Conservation (phyloP, 2,329 filamentous ascomycete species). For the Elsinoe batatas region DNA sequence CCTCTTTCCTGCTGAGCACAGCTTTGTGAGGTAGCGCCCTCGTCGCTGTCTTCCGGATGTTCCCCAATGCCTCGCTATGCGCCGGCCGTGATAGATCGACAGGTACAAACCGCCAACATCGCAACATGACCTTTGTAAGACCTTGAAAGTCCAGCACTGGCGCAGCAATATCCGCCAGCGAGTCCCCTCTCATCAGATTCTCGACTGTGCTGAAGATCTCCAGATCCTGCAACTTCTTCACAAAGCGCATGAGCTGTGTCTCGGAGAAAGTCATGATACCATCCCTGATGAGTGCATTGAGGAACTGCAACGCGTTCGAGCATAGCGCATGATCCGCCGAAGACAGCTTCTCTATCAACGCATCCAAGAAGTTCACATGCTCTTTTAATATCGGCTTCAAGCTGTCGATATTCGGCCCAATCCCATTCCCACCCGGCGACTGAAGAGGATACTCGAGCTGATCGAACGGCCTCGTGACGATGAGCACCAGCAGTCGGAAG, state of each 20-base stretch:
- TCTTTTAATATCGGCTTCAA: slow-evolving; percentile 84
- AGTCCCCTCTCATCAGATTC: slow-evolving; percentile 85
- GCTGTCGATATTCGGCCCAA: slow-evolving; percentile 43
- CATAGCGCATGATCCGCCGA: slow-evolving; percentile 93
- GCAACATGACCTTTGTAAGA: slow-evolving; percentile 73
- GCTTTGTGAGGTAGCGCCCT: slow-evolving; percentile 4
- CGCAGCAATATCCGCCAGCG: slow-evolving; percentile 80
- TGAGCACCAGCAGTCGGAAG: slow-evolving; percentile 90
- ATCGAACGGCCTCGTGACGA: slow-evolving; percentile 68
- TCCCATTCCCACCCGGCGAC: slow-evolving; percentile 3
- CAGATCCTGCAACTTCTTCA: slow-evolving; percentile 85
- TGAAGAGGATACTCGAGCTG: slow-evolving; percentile 16
- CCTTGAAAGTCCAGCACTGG: slow-evolving; percentile 89
- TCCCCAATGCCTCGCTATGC: slow-evolving; percentile 77
- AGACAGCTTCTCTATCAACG: slow-evolving; percentile 81
- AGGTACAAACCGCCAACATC: slow-evolving; percentile 65
- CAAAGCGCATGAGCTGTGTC: slow-evolving; percentile 89
- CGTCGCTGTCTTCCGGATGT: slow-evolving; percentile 42
- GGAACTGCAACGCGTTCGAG: slow-evolving; percentile 86
- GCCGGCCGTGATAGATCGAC: slow-evolving; percentile 82
- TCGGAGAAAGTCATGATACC: slow-evolving; percentile 67
- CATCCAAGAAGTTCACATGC: slow-evolving; percentile 88
- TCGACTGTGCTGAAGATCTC: slow-evolving; percentile 87
- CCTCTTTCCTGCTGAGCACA: neutral
- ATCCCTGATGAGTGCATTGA: slow-evolving; percentile 91